Evolutionary conservation across 192 early-diverging fungal species (phyloP), one percentile per base, ranked within the genome.

Genomic region (Phycomyces nitens): DNA sequence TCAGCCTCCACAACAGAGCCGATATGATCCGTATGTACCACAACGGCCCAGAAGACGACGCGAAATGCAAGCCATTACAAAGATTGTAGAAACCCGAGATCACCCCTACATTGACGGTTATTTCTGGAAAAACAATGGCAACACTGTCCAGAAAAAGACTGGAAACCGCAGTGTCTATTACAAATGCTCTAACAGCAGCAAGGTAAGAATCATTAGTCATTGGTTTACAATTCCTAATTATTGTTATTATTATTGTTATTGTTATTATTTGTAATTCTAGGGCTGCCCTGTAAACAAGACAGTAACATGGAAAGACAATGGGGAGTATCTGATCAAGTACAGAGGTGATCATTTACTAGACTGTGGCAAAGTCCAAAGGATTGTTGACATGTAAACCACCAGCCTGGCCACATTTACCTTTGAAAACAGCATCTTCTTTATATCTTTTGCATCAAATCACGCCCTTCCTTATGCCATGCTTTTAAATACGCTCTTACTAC

Each of bases 61-160:
- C 20, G 82, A 84, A 61, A 84, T 84, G 80, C 80, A 82, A 49
- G 76, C 83, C 10, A 77, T 84, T 21, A 84, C 81, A 26, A 76
- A 80, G 68, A 82, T 84, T 44, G 72, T 84, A 21, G 83, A 84
- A 56, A 80, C 83, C 2, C 59, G 55, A 23, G 76, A 84, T 34
- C 56, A 55, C 49, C 80, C 83, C 6, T 76, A 76, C 42, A 15
- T 70, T 6, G 83, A 84, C 65, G 70, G 65, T 10, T 77, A 77
- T 61, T 67, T 80, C 16, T 84, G 83, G 83, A 80, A 79, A 58
- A 84, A 84, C 54, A 84, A 84, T 60, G 83, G 83, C 12, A 84
- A 84, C 42, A 84, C 83, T 24, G 77, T 73, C 5, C 80, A 82
- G 49, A 80, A 75, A 65, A 83, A 83, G 63, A 82, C 80, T 23